Percentiles rank a stretch among this genome's conserved stretches.
Conservation (phyloP, 495 filamentous ascomycete genomes). For the Trichocladium uniseriatum region DNA sequence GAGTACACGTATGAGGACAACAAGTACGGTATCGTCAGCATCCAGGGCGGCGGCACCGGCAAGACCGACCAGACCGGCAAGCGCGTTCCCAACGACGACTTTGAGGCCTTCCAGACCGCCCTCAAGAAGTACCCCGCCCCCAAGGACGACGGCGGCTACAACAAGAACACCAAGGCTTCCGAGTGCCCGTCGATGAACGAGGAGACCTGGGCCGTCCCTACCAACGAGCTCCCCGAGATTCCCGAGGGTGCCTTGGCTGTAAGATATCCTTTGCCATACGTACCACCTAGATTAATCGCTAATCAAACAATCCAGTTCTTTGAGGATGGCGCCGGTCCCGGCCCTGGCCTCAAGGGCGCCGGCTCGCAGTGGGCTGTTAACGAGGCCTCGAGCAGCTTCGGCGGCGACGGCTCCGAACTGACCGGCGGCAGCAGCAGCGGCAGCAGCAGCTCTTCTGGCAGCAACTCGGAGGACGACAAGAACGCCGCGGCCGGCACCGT, state of each 20-base stretch:
- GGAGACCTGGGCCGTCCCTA: constrained; percentile 62
- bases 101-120: constrained; percentile 54
- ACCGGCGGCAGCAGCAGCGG: constrained; percentile 37
- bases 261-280: background rate
- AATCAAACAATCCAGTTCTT: constrained; percentile 47
- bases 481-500: constrained; percentile 32
- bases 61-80: constrained; percentile 30
- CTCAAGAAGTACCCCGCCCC: constrained; percentile 56
- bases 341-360: constrained; percentile 58
- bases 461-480: constrained; percentile 19
- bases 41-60: constrained; percentile 48
- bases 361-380: constrained; percentile 62
- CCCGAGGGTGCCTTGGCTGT: constrained; percentile 52
- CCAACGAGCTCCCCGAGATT: constrained; percentile 60
- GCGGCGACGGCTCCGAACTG: constrained; percentile 23
- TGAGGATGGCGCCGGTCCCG: constrained; percentile 62
- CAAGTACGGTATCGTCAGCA: constrained; percentile 69
- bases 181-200: constrained; percentile 65
- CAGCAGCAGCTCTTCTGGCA: constrained; percentile 47
- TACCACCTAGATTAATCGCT: background rate
- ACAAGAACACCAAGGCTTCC: constrained; percentile 50
- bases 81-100: constrained; percentile 34
- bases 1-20: constrained; percentile 80
- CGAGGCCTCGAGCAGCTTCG: constrained; percentile 30
- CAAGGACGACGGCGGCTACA: constrained; percentile 67